Evolutionary conservation across 805 yeast species (phyloP), one percentile per base, ranked within the genome.

Genomic region (Clavispora asparagi): DNA sequence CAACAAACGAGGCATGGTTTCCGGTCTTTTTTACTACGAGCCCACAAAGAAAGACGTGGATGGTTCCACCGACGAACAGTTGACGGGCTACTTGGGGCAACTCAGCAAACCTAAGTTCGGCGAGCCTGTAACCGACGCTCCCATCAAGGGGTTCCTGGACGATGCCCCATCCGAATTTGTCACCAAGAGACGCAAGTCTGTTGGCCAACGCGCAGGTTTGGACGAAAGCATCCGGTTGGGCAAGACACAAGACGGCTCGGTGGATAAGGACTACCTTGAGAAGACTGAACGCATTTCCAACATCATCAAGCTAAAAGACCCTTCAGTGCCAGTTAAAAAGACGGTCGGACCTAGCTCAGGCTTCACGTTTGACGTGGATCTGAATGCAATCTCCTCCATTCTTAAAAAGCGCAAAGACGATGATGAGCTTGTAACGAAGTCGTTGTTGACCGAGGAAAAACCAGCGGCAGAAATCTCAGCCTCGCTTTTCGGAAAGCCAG

Each of bases 11-110:
- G 65, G 70, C 1, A 57, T 58, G 14, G 67, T 66, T 44, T 60
- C 61, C 1, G 72, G 74, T 4, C 70, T 69, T 28, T 68, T 71
- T 44, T 46, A 52, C 17, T 72, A 72, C 45, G 75, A 71, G 38
- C 51, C 55, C 1, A 44, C 51, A 14, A 57, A 57, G 17, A 43
- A 47, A 5, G 47, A 47, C 11, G 43, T 49, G n/a, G 30, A 40
- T 1, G 51, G 44, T 9, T 48, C 45, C 35, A 31, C 47, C 8
- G 40, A 48, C 23, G 51, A 53, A 28, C 55, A 57, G 38, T 52
- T 67, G 31, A 52, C 53, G 32, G 73, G 75, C 0, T 66, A 67
- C 44, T 61, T 71, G 46, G 75, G 74, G 0, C 43, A 49, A 3
- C 53, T 71, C 1, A 54, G 55, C 26, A 59, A 60, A 41, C 76